phyloP scores from a whole-genome alignment of 1,139 yeast species.

The Sugiyamaella sp. region DNA sequence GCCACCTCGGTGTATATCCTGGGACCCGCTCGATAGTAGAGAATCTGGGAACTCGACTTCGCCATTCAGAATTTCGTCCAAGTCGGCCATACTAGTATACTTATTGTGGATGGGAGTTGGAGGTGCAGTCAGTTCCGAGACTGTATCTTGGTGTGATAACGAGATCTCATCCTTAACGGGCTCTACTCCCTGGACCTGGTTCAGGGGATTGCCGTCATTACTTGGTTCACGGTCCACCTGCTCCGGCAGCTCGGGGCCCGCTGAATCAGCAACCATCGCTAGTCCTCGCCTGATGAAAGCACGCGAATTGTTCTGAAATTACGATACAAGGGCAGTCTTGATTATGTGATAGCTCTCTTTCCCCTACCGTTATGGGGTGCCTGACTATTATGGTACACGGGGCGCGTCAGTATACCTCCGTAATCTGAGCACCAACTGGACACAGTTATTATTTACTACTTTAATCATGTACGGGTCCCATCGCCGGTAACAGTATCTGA shows the following conservation, averaged over 20 bases:
- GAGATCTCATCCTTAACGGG: neutral
- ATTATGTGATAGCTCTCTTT: too few relatives aligned
- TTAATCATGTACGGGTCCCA: too few relatives aligned
- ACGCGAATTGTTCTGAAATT: neutral
- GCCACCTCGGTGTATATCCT: neutral
- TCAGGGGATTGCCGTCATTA: neutral
- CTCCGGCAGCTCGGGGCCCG: neutral
- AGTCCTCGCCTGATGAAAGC: neutral
- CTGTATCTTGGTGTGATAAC: neutral
- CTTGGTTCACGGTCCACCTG: neutral
- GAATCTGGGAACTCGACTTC: slow-evolving; percentile 5
- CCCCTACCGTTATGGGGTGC: too few relatives aligned
- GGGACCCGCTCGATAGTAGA: slow-evolving; percentile 2
- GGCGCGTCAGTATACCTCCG: too few relatives aligned
- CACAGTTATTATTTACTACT: too few relatives aligned
- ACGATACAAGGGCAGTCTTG: too few relatives aligned
- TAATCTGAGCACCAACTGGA: too few relatives aligned
- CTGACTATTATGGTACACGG: too few relatives aligned
- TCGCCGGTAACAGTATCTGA: too few relatives aligned
- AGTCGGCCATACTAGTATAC: slow-evolving; percentile 10
- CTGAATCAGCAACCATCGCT: neutral
- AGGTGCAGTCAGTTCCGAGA: slow-evolving; percentile 1
- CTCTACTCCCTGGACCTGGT: neutral
- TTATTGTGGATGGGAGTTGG: slow-evolving; percentile 18
- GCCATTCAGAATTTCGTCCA: slow-evolving; percentile 15